These are phyloP conservation scores for Colletotrichum tamarilloi DNA, from an alignment of 2,329 filamentous ascomycete species.

Conservation along the genomic window DNA sequence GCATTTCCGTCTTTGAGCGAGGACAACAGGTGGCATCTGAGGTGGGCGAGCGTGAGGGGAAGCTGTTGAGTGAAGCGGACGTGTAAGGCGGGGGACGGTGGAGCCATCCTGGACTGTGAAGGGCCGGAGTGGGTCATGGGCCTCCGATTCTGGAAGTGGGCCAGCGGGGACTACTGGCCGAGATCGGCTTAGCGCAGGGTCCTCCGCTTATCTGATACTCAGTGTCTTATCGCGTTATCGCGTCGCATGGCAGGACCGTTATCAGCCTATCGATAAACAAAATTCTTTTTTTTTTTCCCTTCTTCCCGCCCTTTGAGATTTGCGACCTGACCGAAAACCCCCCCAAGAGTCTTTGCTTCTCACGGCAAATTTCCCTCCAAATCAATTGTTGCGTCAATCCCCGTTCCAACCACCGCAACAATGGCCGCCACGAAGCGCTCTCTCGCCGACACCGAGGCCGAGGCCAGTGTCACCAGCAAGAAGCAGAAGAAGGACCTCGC, in stretches of 20 bases:
- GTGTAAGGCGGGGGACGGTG: slow-evolving; percentile 9
- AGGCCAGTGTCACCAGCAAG: slow-evolving; percentile 48
- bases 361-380: neutral
- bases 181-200: slow-evolving; percentile 14
- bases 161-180: neutral
- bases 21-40: slow-evolving; percentile 20
- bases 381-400: neutral
- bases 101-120: neutral
- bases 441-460: slow-evolving; percentile 47
- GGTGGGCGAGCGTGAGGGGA: neutral
- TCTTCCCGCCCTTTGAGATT: neutral
- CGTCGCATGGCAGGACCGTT: neutral
- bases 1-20: neutral
- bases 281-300: slow-evolving; percentile 1
- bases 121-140: slow-evolving; percentile 15
- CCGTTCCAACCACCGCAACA: neutral
- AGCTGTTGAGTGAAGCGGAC: neutral
- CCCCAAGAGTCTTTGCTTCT: neutral
- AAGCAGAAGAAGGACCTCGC: slow-evolving; percentile 50
- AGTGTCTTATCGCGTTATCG: neutral
- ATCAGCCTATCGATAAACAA: slow-evolving; percentile 29
- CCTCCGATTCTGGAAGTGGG: slow-evolving; percentile 10
- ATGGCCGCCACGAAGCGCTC: slow-evolving; percentile 56
- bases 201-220: neutral
- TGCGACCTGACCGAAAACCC: neutral